These are phyloP conservation scores for Neurospora sp. DNA, from an alignment of 495 filamentous ascomycete species.

Conservation along the genomic window DNA sequence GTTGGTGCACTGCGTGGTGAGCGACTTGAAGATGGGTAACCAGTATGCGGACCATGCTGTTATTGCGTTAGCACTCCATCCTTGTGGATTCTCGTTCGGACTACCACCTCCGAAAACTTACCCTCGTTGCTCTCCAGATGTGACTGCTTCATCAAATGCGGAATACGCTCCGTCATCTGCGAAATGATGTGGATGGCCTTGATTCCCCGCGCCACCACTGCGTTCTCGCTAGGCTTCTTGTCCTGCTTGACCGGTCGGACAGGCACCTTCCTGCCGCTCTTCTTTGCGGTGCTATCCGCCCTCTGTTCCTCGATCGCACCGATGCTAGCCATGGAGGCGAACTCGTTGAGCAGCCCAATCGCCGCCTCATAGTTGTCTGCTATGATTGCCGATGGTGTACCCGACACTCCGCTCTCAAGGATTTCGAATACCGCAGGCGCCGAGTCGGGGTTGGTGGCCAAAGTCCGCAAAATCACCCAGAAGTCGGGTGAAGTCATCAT, in stretches of 20 bases:
- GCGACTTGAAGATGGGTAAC: constrained; percentile 83
- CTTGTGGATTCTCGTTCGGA: neutral
- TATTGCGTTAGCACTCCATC: constrained; percentile 13
- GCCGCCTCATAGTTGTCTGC: constrained; percentile 91
- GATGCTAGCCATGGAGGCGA: constrained; percentile 74
- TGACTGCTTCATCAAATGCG: constrained; percentile 79
- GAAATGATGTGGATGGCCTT: constrained; percentile 74
- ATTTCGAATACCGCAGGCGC: constrained; percentile 75
- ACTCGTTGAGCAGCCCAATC: constrained; percentile 76
- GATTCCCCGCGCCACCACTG: constrained; percentile 64
- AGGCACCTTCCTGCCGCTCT: constrained; percentile 30
- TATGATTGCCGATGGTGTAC: constrained; percentile 63
- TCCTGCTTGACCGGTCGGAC: constrained; percentile 41
- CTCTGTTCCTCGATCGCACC: constrained; percentile 74
- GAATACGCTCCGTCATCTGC: constrained; percentile 68
- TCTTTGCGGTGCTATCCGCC: constrained; percentile 45
- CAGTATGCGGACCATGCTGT: constrained; percentile 95
- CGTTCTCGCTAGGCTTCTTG: constrained; percentile 46
- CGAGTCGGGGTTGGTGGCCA: constrained; percentile 56
- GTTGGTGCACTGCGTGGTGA: constrained; percentile 86
- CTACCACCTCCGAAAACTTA: constrained; percentile 20
- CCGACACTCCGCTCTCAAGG: constrained; percentile 59
- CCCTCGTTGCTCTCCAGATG: constrained; percentile 84
- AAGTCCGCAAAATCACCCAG: constrained; percentile 78
- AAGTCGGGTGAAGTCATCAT: constrained; percentile 95